These are phyloP conservation scores for Digitaria exilis DNA, from an alignment of 202 grass and related monocot species.

Conservation along the genomic window DNA sequence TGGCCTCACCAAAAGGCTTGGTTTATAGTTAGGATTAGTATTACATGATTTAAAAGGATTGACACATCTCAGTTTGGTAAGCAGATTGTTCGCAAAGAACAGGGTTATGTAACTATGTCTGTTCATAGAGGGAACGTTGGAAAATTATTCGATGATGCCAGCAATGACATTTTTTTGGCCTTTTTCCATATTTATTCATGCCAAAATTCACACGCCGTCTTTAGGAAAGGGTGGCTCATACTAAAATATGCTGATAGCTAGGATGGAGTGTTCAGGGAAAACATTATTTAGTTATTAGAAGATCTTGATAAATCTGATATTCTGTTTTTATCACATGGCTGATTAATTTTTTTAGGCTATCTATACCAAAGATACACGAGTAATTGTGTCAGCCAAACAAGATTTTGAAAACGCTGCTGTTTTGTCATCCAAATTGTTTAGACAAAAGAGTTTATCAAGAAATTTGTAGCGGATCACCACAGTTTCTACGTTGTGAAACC, in stretches of 20 bases:
- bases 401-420: not conserved
- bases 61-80: too few relatives aligned
- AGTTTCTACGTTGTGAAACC: not conserved
- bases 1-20: not conserved
- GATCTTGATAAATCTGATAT: too few relatives aligned
- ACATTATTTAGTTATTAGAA: too few relatives aligned
- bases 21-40: not conserved
- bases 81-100: too few relatives aligned
- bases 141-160: not conserved
- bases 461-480: not conserved
- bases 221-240: not conserved
- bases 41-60: too few relatives aligned
- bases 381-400: not conserved
- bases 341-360: not conserved
- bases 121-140: not conserved
- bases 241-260: too few relatives aligned
- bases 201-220: not conserved
- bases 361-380: not conserved
- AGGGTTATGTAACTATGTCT: not conserved
- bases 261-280: too few relatives aligned
- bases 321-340: too few relatives aligned
- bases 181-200: not conserved
- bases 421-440: not conserved
- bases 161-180: not conserved
- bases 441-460: not conserved